Evolutionary conservation across 2,329 filamentous ascomycete genomes (phyloP), one percentile per base, ranked within the genome.

Genomic region (Periconia sp.): DNA sequence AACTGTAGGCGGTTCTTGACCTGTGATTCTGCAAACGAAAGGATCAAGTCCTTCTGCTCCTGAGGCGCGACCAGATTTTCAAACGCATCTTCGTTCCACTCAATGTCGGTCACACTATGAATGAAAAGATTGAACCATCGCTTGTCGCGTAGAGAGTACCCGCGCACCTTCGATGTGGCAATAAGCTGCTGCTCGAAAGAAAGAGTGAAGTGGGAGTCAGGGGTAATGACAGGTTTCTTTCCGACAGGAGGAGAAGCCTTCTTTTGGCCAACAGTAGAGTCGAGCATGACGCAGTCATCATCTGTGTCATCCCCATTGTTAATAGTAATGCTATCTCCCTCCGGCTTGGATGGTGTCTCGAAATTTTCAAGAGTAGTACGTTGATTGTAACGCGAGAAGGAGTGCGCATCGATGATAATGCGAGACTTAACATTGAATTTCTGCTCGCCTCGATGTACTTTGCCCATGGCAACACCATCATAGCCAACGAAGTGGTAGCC

Each of bases 21-120:
- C 42, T 87, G 87, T 57, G 86, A 85, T 43, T 92, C 81, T 3
- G 91, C 77, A 63, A 95, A 89, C 11, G 87, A 88, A 46, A 56
- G 40, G 26, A 63, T 60, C 0, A 61, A 44, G 10, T 63, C 57
- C 16, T 58, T 59, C 19, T 58, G 49, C 19, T 58, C 30, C 29
- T 53, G 54, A 50, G 15, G 53, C 4, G 56, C 63, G 13, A 74
- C 69, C 0, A 73, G 68, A 15, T 75, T 72, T 10, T 71, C 70
- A 3, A 75, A 76, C 1, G 76, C 59, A 52, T 76, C 71, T 2
- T 73, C 57, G 36, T 76, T 71, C 28, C 74, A 74, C 11, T 62
- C 51, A 39, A 71, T 75, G 43, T 74, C 74, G 19, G 73, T 68
- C 28, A 76, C 54, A 3, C 63, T 57, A 16, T 72, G 63, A n/a